Evolutionary conservation across 2,329 filamentous ascomycete genomes (phyloP), one percentile per base, ranked within the genome.

Genomic region (Calonectria hawksworthii): DNA sequence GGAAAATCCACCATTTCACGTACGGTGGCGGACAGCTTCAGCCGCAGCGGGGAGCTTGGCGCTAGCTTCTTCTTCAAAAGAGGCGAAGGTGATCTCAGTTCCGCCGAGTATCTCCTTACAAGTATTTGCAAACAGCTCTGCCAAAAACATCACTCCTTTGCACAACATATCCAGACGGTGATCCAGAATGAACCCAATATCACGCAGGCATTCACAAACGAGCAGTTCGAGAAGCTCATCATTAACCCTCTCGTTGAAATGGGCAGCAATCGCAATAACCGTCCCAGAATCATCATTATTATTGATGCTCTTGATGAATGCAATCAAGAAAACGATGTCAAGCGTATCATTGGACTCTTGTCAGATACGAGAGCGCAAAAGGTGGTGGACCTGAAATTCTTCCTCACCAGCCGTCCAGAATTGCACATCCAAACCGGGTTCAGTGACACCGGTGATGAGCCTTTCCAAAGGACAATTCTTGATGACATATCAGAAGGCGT

Each of bases 191-290:
- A 79, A 23, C 41, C 23, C 26, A 81, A 86, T 47, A 16, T 75
- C 18, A 68, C 56, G 7, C 82, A 84, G 59, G 30, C 74, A 34
- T 70, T 85, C 8, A n/a, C 21, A 11, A 73, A 68, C 34, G 78
- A 85, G 26, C 86, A 88, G 74, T 88, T 86, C 74, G 80, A 84
- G 4, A 82, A 83, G 64, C 84, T 88, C 0, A 79, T 87, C 65
- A 67, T 84, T 4, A 30, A 83, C 23, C 86, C 86, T 4, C 70
- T 87, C 4, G 18, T 4, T 9, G 34, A 23, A 18, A 23, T 61
- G n/a, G n/a, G 5, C 0, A 38, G 21, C 1, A 11, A 38, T 18
- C 32, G 8, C 21, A n/a, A 61, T 4, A 21, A 30, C 1, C 26
- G n/a, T 11, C 21, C 28, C 2, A 32, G 51, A 18, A 32, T 76